Evolutionary conservation across 73 alveolate genomes (phyloP), one percentile per base, ranked within the genome.

Genomic region (Stentor roeselii): DNA sequence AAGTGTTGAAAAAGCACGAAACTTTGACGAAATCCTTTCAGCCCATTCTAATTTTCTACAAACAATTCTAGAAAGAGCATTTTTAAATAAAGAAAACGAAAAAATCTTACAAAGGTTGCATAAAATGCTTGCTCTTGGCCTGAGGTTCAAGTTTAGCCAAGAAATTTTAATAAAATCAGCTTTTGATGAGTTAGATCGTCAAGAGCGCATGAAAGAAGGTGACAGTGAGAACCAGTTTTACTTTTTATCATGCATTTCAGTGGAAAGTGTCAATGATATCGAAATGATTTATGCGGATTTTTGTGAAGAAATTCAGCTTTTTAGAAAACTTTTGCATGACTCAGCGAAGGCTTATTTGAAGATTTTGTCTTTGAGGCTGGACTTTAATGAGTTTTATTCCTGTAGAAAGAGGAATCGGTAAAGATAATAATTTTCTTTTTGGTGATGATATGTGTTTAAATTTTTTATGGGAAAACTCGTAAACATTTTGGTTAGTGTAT

Each of bases 301-400:
- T 86, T 58, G 60, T 80, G 78, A 38, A 32, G 83, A 38, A 87
- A 82, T 84, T 42, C 78, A 41, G 14, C 40, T 59, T 41, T 59
- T 83, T 75, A 11, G 76, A 84, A 60, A 3, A 40, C 39, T 34
- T 42, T 78, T 39, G 80, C 38, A 35, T 3, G 78, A 42, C 35
- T 58, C 50, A 60, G 78, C 31, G 42, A 59, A 34, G 50, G 32
- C 59, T 27, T 75, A 96, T 77, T 84, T 94, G 75, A 91, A 93
- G 78, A 94, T 89, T 90, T 86, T 96, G 61, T 74, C 90, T 3
- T 94, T 94, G 87, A 90, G 96, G 86, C 80, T 96, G 31, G 99
- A 96, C 84, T 96, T 87, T 89, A 96, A 94, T 92, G 95, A 96
- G 90, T 96, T 85, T 86, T 96, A 96, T 89, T 11, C 67, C n/a